A percentile compares a stretch with the other conserved stretches of the same genome.
Conservation (phyloP, 345 rosid genomes). For the Capsella bursapastoris region DNA sequence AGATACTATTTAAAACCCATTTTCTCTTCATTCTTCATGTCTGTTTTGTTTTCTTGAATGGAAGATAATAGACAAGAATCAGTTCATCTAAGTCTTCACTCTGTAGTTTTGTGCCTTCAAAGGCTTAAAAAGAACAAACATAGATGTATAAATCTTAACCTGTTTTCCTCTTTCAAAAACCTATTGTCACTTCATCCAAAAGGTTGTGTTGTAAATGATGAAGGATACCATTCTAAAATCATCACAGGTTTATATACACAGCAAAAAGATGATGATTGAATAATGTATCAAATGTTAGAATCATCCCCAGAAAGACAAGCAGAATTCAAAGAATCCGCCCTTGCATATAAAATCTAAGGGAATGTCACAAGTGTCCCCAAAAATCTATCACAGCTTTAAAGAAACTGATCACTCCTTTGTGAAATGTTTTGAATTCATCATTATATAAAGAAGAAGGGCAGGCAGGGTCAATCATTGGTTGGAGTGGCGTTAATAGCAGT, state of each 20-base stretch:
- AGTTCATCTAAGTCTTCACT: not conserved
- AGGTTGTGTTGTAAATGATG: not conserved
- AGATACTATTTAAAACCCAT: not conserved
- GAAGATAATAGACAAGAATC: not conserved
- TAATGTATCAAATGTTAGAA: no score
- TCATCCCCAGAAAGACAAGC: no score
- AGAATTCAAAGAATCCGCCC: no score
- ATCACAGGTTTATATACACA: conserved; percentile 41
- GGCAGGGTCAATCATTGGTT: no score
- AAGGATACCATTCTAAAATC: conserved; percentile 18
- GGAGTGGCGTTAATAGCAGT: no score
- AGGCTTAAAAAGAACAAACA: not conserved
- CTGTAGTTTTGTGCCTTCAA: not conserved
- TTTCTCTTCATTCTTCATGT: not conserved
- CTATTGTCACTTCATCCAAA: not conserved
- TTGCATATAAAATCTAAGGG: no score
- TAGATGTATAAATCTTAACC: not conserved
- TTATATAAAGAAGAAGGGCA: no score
- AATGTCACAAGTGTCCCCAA: no score
- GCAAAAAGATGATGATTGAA: not conserved
- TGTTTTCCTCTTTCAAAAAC: no score
- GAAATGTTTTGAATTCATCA: no score
- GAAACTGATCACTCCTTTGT: no score
- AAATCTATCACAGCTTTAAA: no score
- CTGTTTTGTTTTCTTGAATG: not conserved